Conservation (phyloP, 1,284 basidiomycete species). For the Blastosporella zonata region DNA sequence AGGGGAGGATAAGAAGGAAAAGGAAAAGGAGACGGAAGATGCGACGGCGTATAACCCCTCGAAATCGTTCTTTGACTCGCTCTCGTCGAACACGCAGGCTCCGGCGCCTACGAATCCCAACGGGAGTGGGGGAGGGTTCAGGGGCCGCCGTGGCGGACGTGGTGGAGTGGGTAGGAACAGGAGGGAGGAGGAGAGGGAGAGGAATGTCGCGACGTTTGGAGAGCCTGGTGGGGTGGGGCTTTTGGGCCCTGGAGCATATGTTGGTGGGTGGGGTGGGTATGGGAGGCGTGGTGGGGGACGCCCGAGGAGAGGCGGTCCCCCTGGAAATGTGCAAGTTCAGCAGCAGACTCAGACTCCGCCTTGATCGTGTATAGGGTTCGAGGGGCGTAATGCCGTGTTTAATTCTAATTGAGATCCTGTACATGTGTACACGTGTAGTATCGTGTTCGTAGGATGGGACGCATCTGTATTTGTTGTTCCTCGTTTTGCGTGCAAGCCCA, state of each 20-base stretch:
- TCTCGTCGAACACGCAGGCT: conserved; percentile 53
- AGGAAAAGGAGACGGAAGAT: conserved; percentile 25
- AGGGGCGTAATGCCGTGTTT: too few species aligned
- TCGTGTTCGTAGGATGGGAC: too few species aligned
- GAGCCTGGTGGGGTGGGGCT: conserved; percentile 74
- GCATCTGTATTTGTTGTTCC: too few species aligned
- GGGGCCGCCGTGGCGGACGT: conserved; percentile 39
- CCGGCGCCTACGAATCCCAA: neutral
- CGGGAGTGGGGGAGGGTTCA: neutral
- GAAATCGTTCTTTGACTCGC: conserved; percentile 75
- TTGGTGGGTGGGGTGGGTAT: conserved; percentile 47
- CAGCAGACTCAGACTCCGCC: neutral
- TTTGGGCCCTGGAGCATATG: conserved; percentile 60
- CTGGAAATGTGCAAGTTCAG: neutral
- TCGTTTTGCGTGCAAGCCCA: too few species aligned
- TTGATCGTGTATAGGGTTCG: too few species aligned
- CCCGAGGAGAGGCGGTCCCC: conserved; percentile 21
- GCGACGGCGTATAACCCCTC: conserved; percentile 62
- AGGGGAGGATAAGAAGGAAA: conserved; percentile 16
- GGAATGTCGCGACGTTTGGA: conserved; percentile 79
- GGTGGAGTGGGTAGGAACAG: conserved; percentile 58
- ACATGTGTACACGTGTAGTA: too few species aligned
- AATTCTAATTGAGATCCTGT: too few species aligned
- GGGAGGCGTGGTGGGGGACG: conserved; percentile 30
- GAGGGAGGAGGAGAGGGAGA: conserved; percentile 74